Evolutionary conservation across 2,329 filamentous ascomycete species (phyloP).

Genomic region (Fusarium sublunatum): DNA sequence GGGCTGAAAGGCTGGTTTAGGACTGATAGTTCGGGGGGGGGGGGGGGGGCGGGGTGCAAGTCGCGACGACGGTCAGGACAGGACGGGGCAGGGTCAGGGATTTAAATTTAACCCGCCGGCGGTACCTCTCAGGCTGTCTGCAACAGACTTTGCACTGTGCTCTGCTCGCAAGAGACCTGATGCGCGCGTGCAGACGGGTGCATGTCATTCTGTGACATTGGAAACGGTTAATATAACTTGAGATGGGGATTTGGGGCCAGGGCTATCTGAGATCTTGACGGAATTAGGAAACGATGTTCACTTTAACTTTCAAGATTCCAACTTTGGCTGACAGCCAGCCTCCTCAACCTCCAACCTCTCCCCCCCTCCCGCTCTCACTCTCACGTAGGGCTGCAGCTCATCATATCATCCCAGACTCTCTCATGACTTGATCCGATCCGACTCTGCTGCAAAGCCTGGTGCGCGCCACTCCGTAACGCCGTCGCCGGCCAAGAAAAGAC

Average conservation of each 20-base stretch:
- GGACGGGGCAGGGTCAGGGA: slow-evolving; percentile 23
- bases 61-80: slow-evolving; percentile 14
- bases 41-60: slow-evolving; percentile 6
- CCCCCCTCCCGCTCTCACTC: not conserved
- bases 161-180: not conserved
- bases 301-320: slow-evolving; percentile 19
- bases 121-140: slow-evolving; percentile 28
- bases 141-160: slow-evolving; percentile 28
- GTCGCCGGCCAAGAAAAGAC: slow-evolving; percentile 14
- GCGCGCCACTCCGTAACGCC: slow-evolving; percentile 27
- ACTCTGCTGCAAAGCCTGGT: slow-evolving; percentile 9
- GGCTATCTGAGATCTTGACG: slow-evolving; percentile 33
- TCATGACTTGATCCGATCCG: slow-evolving; percentile 11
- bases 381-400: slow-evolving; percentile 28
- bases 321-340: slow-evolving; percentile 8
- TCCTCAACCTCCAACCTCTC: slow-evolving; percentile 9
- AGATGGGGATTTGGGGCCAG: slow-evolving; percentile 15
- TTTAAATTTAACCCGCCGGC: slow-evolving; percentile 46
- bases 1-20: too few species aligned
- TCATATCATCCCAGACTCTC: slow-evolving; percentile 15
- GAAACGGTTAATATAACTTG: slow-evolving; percentile 23
- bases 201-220: slow-evolving; percentile 13
- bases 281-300: slow-evolving; percentile 31
- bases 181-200: not conserved
- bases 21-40: too few species aligned